phyloP scores from a whole-genome alignment of 306 rosid genomes.

The Rosa lucieae region DNA sequence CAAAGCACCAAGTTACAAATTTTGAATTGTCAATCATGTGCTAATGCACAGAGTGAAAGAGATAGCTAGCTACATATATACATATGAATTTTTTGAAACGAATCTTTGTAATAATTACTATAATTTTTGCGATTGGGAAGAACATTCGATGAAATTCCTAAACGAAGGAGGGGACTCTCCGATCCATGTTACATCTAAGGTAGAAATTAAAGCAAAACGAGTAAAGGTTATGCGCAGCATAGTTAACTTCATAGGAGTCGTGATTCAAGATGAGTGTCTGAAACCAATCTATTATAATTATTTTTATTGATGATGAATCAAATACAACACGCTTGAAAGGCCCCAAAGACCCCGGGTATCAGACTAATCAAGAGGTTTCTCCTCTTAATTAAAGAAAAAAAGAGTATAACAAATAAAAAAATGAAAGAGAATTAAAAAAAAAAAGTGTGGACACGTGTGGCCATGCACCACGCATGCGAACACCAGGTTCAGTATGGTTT shows the following conservation, averaged over 20 bases:
- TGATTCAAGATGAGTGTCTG: not conserved
- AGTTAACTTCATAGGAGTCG: not conserved
- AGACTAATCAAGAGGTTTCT: not conserved
- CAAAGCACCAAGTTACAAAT: slow-evolving; percentile 58
- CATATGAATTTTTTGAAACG: not conserved
- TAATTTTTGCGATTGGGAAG: too few species aligned
- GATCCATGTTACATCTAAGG: too few species aligned
- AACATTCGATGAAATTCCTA: too few species aligned
- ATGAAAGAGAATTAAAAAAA: slow-evolving; percentile 22
- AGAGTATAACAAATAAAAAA: slow-evolving; percentile 4
- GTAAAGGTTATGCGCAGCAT: too few species aligned
- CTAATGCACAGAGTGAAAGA: slow-evolving; percentile 10
- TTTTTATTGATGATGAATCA: slow-evolving; percentile 49
- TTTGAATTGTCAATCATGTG: slow-evolving; percentile 52
- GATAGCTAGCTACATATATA: not conserved
- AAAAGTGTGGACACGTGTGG: slow-evolving; percentile 45
- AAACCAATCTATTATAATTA: slow-evolving; percentile 21
- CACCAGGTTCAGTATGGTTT: slow-evolving; percentile 39
- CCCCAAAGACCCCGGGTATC: slow-evolving; percentile 74
- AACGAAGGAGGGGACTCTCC: too few species aligned
- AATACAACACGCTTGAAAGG: slow-evolving; percentile 69
- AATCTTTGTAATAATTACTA: slow-evolving; percentile 14
- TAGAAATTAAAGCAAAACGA: too few species aligned
- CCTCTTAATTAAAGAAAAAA: not conserved
- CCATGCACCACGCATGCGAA: slow-evolving; percentile 53